Base-by-base conservation (phyloP, 345 rosid genomes). In the Melaleuca alternifolia region DNA sequence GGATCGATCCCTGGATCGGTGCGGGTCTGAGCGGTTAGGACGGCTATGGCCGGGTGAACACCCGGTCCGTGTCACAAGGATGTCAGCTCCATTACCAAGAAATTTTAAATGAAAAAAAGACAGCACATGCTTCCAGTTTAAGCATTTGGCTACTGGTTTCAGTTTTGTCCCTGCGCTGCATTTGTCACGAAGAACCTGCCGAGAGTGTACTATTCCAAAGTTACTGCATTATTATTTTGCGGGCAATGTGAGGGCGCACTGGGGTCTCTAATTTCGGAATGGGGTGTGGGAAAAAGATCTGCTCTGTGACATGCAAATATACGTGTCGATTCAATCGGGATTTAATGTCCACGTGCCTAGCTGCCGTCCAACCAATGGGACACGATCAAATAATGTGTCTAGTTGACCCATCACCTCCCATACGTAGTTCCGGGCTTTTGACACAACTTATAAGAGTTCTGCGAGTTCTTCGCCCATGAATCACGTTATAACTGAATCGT, bases 401-500 rank as follows among this genome's bases (percentile, higher is more conserved):
- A n/a, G 44, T 18, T 37, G 0, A 44, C 76, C 30, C 44, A 62
- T 62, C 76, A 30, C 44, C 76, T 62, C 76, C 44, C 76, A 62
- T 18, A 8, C 23, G 0, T 2, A 62, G 23, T 30, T 62, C 30
- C 76, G 76, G 44, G 44, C 41, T 30, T 62, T 37, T 7, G 5
- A 62, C 44, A 30, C 0, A 6, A 18, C 15, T 44, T 23, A 4
- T 62, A 15, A 62, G 41, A 28, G 41, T 62, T 28, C 28, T 28
- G 41, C 14, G 41, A 62, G 21, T 28, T 62, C 76, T 10, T 62
- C 10, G 21, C 30, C 28, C 41, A 28, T 30, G 76, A 21, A 1
- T 62, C 20, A 0, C 76, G 3, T 15, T 62, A 61, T n/a, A 0
- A 59, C 12, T 26, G 37, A 61, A 61, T 0, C 15, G n/a, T n/a